phyloP scores from a whole-genome alignment of 2,329 filamentous ascomycete species.

The Apiospora pterosperma region DNA sequence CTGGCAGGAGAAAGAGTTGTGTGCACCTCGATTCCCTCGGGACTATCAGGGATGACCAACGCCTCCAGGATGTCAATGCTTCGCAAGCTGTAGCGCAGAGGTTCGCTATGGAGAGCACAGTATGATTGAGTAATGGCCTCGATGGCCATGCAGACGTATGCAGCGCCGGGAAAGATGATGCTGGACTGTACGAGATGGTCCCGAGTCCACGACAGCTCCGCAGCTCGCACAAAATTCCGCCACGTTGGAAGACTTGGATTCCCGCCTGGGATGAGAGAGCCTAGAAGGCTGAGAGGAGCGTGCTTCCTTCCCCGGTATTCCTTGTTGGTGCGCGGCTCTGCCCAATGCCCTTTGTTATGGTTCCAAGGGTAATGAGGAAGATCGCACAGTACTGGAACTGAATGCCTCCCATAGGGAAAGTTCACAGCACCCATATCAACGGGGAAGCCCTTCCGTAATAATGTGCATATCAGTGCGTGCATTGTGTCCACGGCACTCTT shows the following conservation, averaged over 20 bases:
- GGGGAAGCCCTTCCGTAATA: background rate
- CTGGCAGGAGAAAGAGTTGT: background rate
- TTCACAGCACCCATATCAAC: background rate
- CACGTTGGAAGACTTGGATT: background rate
- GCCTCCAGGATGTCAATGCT: background rate
- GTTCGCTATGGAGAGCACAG: background rate
- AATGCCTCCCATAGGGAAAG: background rate
- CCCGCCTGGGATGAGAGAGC: background rate
- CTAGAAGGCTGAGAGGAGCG: background rate
- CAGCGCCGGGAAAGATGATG: background rate
- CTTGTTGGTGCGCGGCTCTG: background rate
- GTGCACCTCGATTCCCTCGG: background rate
- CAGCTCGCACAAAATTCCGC: background rate
- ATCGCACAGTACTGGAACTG: background rate
- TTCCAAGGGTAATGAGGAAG: background rate
- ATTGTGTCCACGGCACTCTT: slow-evolving; percentile 13
- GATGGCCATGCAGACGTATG: background rate
- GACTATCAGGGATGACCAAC: background rate
- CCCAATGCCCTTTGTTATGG: background rate
- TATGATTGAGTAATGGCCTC: background rate
- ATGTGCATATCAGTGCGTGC: slow-evolving; percentile 3
- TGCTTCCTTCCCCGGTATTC: background rate
- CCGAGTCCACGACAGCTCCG: background rate
- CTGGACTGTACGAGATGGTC: background rate
- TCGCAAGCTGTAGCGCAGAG: background rate